Evolutionary conservation across 2,329 filamentous ascomycete genomes (phyloP), one percentile per base, ranked within the genome.

Genomic region (Xylaria polymorpha): DNA sequence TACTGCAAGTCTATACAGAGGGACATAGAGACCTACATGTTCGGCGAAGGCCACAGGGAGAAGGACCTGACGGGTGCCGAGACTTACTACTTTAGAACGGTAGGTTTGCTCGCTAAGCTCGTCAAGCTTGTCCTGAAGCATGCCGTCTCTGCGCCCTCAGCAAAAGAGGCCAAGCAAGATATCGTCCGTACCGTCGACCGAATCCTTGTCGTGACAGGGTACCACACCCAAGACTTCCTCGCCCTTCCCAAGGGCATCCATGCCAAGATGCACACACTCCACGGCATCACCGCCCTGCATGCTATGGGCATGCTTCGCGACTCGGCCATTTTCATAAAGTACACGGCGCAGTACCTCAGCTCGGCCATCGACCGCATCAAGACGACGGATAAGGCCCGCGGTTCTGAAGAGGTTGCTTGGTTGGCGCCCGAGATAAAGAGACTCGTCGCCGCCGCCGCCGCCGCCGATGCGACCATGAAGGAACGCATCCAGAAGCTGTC

Each of bases 301-400:
- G 74, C 76, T 48, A 73, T 82, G 68, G 77, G 80, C 32, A 74
- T 79, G 73, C 70, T 82, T 8, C 80, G 81, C 50, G 82, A 83
- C 53, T 76, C 80, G 0, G 76, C 79, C 0, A 61, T 81, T 1
- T 79, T 76, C 1, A 66, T 77, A 18, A 79, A 78, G 60, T 71
- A 80, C 32, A 77, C 78, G 14, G 74, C 74, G 0, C 74, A 74
- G 9, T 81, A 81, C 37, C 66, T 81, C 3, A 56, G 74, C 0
- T 58, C 73, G 3, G 71, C 73, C 37, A 74, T 82, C 63, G 80
- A 81, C 8, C 76, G 75, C 29, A 73, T 79, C 51, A 75, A 74
- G 14, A 75, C 77, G 2, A 72, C 75, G 6, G 81, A 82, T 51
- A 77, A 79, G 15, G 70, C 72, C 1, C 79, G 81, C 5, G 73